Evolutionary conservation across 2,329 filamentous ascomycete genomes (phyloP).

Genomic region (Cadophora malorum): DNA sequence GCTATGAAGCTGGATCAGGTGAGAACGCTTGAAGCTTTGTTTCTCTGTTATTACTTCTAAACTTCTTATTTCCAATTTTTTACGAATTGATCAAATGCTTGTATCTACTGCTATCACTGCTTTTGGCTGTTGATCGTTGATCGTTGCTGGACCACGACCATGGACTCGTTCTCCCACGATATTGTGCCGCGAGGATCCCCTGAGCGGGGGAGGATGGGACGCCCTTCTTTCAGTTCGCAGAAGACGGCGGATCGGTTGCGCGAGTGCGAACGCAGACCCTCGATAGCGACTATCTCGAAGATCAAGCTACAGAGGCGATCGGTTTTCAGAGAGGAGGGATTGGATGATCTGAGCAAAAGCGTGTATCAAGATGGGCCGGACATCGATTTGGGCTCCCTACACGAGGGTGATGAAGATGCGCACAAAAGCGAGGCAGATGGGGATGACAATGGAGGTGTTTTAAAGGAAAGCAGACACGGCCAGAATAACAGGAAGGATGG

Average conservation of each 20-base stretch:
- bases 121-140: neutral
- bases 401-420: constrained; percentile 6
- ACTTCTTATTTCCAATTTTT: neutral
- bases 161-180: constrained; percentile 17
- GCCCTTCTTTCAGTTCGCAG: constrained; percentile 37
- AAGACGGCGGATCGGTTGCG: constrained; percentile 38
- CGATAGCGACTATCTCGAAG: constrained; percentile 23
- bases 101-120: neutral
- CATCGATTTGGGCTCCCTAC: constrained; percentile 9
- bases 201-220: constrained; percentile 30
- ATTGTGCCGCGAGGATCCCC: constrained; percentile 3
- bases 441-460: neutral
- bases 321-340: constrained; percentile 41
- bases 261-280: constrained; percentile 32
- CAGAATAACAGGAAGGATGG: constrained; percentile 20
- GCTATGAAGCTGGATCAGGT: neutral
- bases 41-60: neutral
- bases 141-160: neutral
- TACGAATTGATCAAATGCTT: neutral
- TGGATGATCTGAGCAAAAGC: constrained; percentile 39
- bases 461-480: constrained; percentile 16
- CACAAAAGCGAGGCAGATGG: constrained; percentile 4
- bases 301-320: constrained; percentile 31
- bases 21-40: constrained; percentile 6
- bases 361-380: constrained; percentile 26